phyloP scores from a whole-genome alignment of 2,329 filamentous ascomycete genomes.

The Hymenoscyphus occultus region DNA sequence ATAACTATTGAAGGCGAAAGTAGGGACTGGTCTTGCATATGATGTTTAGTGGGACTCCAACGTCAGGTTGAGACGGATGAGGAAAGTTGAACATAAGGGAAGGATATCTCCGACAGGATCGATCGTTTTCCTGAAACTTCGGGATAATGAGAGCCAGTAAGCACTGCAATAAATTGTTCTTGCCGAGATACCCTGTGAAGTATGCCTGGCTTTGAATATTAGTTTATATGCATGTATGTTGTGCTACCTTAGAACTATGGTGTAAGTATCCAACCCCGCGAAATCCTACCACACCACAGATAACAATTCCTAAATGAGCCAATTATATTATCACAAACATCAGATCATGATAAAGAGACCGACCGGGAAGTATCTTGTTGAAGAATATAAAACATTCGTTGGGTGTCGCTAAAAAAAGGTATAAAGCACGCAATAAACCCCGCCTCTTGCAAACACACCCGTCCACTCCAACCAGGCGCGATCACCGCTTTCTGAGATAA shows the following conservation, averaged over 20 bases:
- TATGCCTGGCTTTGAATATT: not conserved
- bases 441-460: constrained; percentile 21
- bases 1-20: not conserved
- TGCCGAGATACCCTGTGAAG: not conserved
- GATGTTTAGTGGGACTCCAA: not conserved
- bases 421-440: constrained; percentile 22
- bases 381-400: not conserved
- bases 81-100: not conserved
- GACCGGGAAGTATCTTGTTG: not conserved
- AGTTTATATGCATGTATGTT: constrained; percentile 11
- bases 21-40: not conserved
- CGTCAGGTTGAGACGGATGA: not conserved
- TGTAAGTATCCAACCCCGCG: constrained; percentile 3
- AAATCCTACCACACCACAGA: constrained; percentile 5
- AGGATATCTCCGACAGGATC: not conserved
- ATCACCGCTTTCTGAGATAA: constrained; percentile 4
- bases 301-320: not conserved
- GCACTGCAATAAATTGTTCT: not conserved
- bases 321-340: not conserved
- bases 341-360: not conserved
- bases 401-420: constrained; percentile 12
- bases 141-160: not conserved
- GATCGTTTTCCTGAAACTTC: not conserved
- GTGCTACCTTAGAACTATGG: constrained; percentile 13
- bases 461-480: constrained; percentile 4